Evolutionary conservation across 2,329 filamentous ascomycete genomes (phyloP), one percentile per base, ranked within the genome.

Genomic region (Epichloe festucae): DNA sequence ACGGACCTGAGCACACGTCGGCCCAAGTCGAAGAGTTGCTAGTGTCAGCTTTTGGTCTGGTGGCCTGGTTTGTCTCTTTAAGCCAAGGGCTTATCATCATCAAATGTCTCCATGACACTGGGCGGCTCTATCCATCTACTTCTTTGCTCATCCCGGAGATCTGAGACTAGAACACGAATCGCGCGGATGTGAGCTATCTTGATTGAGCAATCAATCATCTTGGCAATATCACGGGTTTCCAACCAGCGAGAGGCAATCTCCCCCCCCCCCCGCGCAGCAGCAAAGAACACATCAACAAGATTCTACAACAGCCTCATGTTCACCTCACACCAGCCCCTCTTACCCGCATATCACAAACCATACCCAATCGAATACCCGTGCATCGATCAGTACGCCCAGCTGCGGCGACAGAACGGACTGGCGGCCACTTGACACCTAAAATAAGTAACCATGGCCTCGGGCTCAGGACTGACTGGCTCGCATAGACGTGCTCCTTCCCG

Each of bases 401-500:
- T 49, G 44, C 42, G 43, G 19, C n/a, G 21, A 19, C 51, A 45
- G 43, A 50, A 19, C 39, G 47, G 19, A 6, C 23, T 46, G 35
- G 44, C n/a, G 36, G n/a, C 35, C 38, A 12, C 38, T 36, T 40
- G 15, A 43, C 10, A 5, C 19, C 40, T 42, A 27, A 10, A 31
- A 31, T 31, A 31, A 36, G 15, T 42, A 12, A 47, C 48, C 54
- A 65, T 65, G 63, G 58, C 59, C 50, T 57, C 65, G 48, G 49
- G 47, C 46, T 50, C 60, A 56, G 61, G 60, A 57, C 65, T 67
- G 57, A 67, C 65, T 17, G 50, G 53, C 55, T 60, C 58, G n/a
- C 65, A 68, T 59, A 61, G 59, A 52, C 46, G 45, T 36, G 19
- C 45, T 56, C 52, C 53, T 46, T 52, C 55, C 44, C 54, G 53